These are phyloP conservation scores for Termitomyces sp. DNA, from an alignment of 768 basidiomycete species.

Conservation along the genomic window DNA sequence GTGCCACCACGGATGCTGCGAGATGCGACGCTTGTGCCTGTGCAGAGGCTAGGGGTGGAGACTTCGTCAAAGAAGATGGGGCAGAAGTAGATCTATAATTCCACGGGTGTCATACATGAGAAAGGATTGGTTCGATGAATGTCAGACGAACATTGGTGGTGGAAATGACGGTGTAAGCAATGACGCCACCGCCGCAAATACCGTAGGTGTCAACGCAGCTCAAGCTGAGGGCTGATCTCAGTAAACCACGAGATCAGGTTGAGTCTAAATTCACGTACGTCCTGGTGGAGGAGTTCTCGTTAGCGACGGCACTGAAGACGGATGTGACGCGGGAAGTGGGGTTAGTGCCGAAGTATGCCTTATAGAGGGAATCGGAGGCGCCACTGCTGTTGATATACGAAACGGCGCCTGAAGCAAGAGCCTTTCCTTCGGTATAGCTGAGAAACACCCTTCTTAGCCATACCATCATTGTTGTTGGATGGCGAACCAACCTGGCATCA, in stretches of 20 bases:
- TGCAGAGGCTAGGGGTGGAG: constrained; percentile 30
- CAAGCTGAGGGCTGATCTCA: constrained; percentile 21
- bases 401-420: constrained; percentile 26
- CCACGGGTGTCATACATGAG: background rate
- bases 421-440: constrained; percentile 36
- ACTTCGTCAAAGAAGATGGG: constrained; percentile 43
- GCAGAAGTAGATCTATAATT: constrained; percentile 39
- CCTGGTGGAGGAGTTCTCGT: constrained; percentile 32
- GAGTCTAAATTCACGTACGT: constrained; percentile 22
- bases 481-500: constrained; percentile 25
- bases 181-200: constrained; percentile 32
- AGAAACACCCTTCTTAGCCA: background rate
- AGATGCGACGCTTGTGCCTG: constrained; percentile 33
- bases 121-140: no score
- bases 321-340: constrained; percentile 28
- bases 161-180: constrained; percentile 40
- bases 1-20: no score
- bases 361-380: constrained; percentile 30
- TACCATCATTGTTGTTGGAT: background rate
- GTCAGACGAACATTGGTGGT: constrained; percentile 33
- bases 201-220: constrained; percentile 35
- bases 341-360: constrained; percentile 33
- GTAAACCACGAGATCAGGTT: background rate
- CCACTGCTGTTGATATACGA: constrained; percentile 33
- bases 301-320: constrained; percentile 33